Evolutionary conservation across 306 rosid species (phyloP), one percentile per base, ranked within the genome.

Genomic region (Cucurbita moschata): DNA sequence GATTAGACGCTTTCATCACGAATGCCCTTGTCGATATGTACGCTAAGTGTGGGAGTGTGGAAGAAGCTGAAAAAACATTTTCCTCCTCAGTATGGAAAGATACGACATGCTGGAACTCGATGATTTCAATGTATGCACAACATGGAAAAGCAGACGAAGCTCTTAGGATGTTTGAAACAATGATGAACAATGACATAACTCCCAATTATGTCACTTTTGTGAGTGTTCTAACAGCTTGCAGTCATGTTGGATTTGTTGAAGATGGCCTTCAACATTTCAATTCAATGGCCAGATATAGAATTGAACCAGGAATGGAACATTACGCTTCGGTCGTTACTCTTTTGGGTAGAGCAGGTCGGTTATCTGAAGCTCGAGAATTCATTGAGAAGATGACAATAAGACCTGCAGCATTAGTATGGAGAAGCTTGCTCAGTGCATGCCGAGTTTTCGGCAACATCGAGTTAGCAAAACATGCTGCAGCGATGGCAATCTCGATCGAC

Each of bases 371-470:
- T 0, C 85, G 70, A 82, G 84, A 87, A 7, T 92, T 90, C 72
- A 86, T 90, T 11, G 89, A 81, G 70, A 79, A 81, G 76, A 92
- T 92, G 96, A 88, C 90, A 5, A 79, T 88, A 73, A 82, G 85
- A 79, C 93, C 96, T 67, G 84, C 82, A 68, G 93, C 91, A 47
- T 77, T 87, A 42, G 86, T 92, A 39, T 92, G 98, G 98, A 86
- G 98, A 86, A 92, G 91, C 82, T 79, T 90, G 81, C 98, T 92
- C 18, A 85, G 98, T 81, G 93, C 91, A 10, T 88, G 96, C 73
- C 68, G 90, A 78, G 85, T 82, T 77, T 87, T 86, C 40, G 90
- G 93, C 70, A 77, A 92, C 65, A 83, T 87, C 55, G 96, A 92
- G 73, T 76, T 92, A 51, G 98, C 93, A 23, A 77, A 63, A 42